Evolutionary conservation across 495 filamentous ascomycete species (phyloP).

Genomic region (Daldinia vernicosa): DNA sequence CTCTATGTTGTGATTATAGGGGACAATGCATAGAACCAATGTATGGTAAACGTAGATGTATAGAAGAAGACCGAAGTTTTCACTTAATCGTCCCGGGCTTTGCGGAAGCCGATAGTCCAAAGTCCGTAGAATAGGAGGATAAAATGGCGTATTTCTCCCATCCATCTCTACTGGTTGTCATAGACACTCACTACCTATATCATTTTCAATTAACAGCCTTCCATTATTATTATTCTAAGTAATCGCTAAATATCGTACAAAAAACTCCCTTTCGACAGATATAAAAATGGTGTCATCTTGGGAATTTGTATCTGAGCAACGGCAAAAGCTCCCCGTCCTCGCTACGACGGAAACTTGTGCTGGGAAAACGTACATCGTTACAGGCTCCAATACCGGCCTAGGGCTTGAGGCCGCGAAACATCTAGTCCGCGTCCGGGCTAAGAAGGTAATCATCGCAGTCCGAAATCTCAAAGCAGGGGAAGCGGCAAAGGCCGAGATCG

Average conservation of each 20-base stretch:
- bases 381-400: slow-evolving; percentile 23
- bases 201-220: not conserved
- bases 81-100: not conserved
- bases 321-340: not conserved
- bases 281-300: not conserved
- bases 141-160: not conserved
- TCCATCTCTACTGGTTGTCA: not conserved
- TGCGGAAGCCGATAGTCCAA: not conserved
- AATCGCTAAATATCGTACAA: not conserved
- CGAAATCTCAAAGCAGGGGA: slow-evolving; percentile 54
- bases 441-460: slow-evolving; percentile 58
- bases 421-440: slow-evolving; percentile 50
- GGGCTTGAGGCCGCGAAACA: slow-evolving; percentile 59
- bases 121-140: not conserved
- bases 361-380: not conserved
- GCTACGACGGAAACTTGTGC: not conserved
- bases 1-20: not conserved
- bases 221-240: not conserved
- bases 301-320: not conserved
- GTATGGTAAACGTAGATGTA: not conserved
- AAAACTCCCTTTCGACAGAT: not conserved
- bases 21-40: not conserved
- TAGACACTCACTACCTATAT: not conserved
- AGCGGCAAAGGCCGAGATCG: slow-evolving; percentile 49
- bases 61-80: not conserved